Percentiles rank a stretch among this genome's conserved stretches.
Evolutionary conservation across 306 rosid species (phyloP).

Genomic region (Quillaja saponaria): DNA sequence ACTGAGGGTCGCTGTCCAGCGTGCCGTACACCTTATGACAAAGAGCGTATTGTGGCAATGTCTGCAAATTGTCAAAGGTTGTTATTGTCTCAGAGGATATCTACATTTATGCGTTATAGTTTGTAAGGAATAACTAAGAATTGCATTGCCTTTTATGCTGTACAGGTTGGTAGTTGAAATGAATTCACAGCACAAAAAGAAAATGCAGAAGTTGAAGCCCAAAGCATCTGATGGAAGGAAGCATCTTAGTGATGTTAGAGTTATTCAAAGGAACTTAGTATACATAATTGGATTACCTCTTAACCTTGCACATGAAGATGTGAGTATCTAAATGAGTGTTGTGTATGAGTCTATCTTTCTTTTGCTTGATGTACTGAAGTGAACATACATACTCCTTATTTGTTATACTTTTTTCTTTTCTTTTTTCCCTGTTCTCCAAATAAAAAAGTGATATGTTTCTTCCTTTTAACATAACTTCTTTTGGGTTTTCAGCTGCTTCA

Average conservation of each 20-base stretch:
- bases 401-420: constrained; percentile 14
- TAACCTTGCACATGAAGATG: constrained; percentile 53
- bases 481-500: constrained; percentile 50
- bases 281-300: constrained; percentile 59
- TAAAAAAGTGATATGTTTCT: no score
- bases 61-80: constrained; percentile 59
- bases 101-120: constrained; percentile 2
- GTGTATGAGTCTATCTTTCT: constrained; percentile 8
- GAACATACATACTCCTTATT: constrained; percentile 1
- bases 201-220: constrained; percentile 49
- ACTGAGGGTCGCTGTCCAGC: constrained; percentile 59
- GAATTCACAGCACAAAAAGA: constrained; percentile 43
- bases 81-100: constrained; percentile 17
- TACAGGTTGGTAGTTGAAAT: constrained; percentile 58
- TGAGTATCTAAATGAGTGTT: constrained; percentile 33
- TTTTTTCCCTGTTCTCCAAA: constrained; percentile 12
- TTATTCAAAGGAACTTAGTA: constrained; percentile 54
- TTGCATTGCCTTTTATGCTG: constrained; percentile 8
- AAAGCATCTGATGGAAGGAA: constrained; percentile 49
- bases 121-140: constrained; percentile 3
- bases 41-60: constrained; percentile 53
- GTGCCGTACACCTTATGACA: constrained; percentile 50
- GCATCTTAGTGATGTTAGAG: constrained; percentile 56
- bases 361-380: constrained; percentile 27
- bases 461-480: no score